Evolutionary conservation across 257 asterid genomes (phyloP).

Genomic region (Nicotiana attenuata): DNA sequence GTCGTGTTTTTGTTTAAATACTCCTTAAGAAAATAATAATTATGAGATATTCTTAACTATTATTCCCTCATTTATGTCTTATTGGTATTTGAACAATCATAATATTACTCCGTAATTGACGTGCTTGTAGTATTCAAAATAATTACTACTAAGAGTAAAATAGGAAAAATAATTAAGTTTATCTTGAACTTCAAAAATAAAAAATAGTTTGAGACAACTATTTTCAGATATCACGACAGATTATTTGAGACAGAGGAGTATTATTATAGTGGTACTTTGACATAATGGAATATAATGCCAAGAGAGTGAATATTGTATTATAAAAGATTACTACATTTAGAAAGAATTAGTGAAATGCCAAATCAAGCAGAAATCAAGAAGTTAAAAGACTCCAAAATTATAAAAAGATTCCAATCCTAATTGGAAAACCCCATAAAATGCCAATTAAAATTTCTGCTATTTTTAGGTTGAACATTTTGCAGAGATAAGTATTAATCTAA

Average conservation of each 20-base stretch:
- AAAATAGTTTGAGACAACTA: too few species aligned
- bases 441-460: not conserved
- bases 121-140: too few species aligned
- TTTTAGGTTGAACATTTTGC: not conserved
- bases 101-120: too few species aligned
- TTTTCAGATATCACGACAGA: too few species aligned
- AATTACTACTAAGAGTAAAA: too few species aligned
- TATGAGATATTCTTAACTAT: too few species aligned
- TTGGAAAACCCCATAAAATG: not conserved
- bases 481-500: constrained; percentile 2
- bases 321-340: not conserved
- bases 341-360: not conserved
- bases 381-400: not conserved
- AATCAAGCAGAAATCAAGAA: not conserved
- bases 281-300: not conserved
- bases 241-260: not conserved
- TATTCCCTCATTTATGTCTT: too few species aligned
- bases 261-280: not conserved
- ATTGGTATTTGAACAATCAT: too few species aligned
- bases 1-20: too few species aligned
- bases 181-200: too few species aligned
- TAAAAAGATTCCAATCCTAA: not conserved
- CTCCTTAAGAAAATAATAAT: too few species aligned
- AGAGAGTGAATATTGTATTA: not conserved
- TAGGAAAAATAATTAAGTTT: too few species aligned